Evolutionary conservation across 371 early-diverging fungal genomes (phyloP).

Genomic region (Choanephora cucurbitarum): DNA sequence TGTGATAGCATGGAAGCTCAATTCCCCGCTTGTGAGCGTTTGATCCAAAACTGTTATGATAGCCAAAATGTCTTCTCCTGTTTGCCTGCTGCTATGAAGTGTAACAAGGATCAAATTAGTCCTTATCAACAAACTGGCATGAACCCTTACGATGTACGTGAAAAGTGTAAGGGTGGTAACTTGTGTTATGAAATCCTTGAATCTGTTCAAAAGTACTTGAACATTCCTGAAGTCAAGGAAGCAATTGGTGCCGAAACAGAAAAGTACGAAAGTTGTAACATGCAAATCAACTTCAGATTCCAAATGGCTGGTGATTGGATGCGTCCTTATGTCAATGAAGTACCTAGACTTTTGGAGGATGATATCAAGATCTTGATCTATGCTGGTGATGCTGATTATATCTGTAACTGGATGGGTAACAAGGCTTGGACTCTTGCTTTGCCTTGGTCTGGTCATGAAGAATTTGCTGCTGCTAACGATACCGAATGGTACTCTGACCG

Average conservation of each 20-base stretch:
- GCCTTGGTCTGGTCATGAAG: slow-evolving; percentile 78
- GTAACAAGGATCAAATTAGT: slow-evolving; percentile 72
- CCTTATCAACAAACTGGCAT: slow-evolving; percentile 67
- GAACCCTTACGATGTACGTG: slow-evolving; percentile 86
- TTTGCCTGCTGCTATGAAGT: slow-evolving; percentile 85
- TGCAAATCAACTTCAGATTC: slow-evolving; percentile 80
- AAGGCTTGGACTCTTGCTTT: slow-evolving; percentile 86
- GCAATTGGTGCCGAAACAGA: slow-evolving; percentile 70
- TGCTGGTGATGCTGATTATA: slow-evolving; percentile 87
- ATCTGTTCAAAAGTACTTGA: slow-evolving; percentile 78
- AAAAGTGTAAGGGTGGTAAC: slow-evolving; percentile 67
- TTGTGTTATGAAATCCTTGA: slow-evolving; percentile 85
- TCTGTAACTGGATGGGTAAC: slow-evolving; percentile 94
- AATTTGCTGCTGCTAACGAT: slow-evolving; percentile 67
- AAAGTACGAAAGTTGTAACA: slow-evolving; percentile 81
- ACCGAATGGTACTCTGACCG: slow-evolving; percentile 53
- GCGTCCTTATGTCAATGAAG: slow-evolving; percentile 76
- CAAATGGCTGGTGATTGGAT: slow-evolving; percentile 85
- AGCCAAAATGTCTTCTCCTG: slow-evolving; percentile 73
- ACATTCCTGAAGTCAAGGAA: slow-evolving; percentile 77
- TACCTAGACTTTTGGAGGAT: slow-evolving; percentile 79
- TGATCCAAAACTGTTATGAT: slow-evolving; percentile 86
- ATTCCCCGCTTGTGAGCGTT: slow-evolving; percentile 75
- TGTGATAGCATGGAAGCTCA: slow-evolving; percentile 74
- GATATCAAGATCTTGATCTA: slow-evolving; percentile 84